A percentile compares a stretch with the other conserved stretches of the same genome.
phyloP scores from a whole-genome alignment of 805 yeast genomes.

The Nakazawaea holstii region DNA sequence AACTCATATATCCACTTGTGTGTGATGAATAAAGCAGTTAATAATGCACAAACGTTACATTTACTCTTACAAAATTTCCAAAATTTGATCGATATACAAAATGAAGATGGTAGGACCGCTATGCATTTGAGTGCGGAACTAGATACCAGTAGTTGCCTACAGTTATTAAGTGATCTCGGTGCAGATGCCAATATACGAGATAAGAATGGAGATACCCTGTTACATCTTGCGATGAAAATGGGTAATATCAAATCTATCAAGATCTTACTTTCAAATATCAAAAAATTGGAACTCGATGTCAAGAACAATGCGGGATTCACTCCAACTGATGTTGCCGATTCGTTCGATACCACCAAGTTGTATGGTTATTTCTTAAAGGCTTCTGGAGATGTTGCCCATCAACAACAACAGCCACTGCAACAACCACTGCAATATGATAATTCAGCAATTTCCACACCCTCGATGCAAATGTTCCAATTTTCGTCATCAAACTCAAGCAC shows the following conservation, averaged over 20 bases:
- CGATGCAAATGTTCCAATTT: slow-evolving; percentile 10
- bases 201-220: slow-evolving; percentile 70
- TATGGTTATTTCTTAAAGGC: slow-evolving; percentile 3
- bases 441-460: slow-evolving; percentile 23
- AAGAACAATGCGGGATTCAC: slow-evolving; percentile 59
- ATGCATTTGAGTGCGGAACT: slow-evolving; percentile 61
- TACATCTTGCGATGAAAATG: slow-evolving; percentile 75
- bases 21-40: slow-evolving; percentile 37
- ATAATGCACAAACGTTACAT: slow-evolving; percentile 70
- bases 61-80: slow-evolving; percentile 64
- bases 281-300: slow-evolving; percentile 42
- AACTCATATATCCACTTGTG: slow-evolving; percentile 72
- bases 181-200: slow-evolving; percentile 75
- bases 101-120: slow-evolving; percentile 49
- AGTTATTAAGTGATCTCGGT: slow-evolving; percentile 63
- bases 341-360: slow-evolving; percentile 36
- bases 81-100: slow-evolving; percentile 43
- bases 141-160: slow-evolving; percentile 60
- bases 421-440: slow-evolving; percentile 9
- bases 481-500: slow-evolving; percentile 6
- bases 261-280: slow-evolving; percentile 31
- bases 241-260: slow-evolving; percentile 57
- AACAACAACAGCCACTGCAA: background rate
- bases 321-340: slow-evolving; percentile 55
- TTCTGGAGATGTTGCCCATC: background rate